These are phyloP conservation scores for Diversispora eburnea DNA, from an alignment of 192 early-diverging fungal genomes.

Conservation along the genomic window DNA sequence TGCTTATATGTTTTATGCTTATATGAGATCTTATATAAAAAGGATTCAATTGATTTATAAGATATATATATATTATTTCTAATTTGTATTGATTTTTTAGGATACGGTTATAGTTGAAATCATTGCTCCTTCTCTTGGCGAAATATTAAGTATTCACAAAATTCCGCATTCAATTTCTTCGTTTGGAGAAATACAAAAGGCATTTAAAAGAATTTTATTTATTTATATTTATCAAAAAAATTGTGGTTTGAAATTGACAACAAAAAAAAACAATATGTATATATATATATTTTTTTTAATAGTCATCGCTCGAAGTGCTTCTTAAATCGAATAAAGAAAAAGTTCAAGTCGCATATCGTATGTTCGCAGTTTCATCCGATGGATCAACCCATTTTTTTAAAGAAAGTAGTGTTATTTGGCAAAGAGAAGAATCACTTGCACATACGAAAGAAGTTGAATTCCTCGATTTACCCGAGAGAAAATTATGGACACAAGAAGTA, in stretches of 20 bases:
- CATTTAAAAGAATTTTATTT: background rate
- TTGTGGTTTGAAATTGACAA: background rate
- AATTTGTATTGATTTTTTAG: background rate
- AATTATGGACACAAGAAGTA: slow-evolving; percentile 60
- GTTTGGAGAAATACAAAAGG: background rate
- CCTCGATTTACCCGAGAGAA: slow-evolving; percentile 77
- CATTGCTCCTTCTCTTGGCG: background rate
- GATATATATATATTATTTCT: background rate
- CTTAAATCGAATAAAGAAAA: slow-evolving; percentile 34
- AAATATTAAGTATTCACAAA: background rate
- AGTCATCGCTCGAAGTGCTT: slow-evolving; percentile 29
- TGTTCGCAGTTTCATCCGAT: slow-evolving; percentile 57
- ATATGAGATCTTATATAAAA: background rate
- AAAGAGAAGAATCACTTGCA: slow-evolving; percentile 82
- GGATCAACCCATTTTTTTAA: slow-evolving; percentile 56
- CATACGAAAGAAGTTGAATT: slow-evolving; percentile 65
- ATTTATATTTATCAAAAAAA: background rate
- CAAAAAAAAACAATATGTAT: background rate
- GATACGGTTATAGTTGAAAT: slow-evolving; percentile 5
- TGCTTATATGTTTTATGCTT: too few species aligned
- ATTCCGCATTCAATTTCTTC: slow-evolving; percentile 1
- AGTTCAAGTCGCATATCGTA: slow-evolving; percentile 34
- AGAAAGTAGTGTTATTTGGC: slow-evolving; percentile 57
- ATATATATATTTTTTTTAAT: slow-evolving; percentile 25
- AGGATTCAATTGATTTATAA: too few species aligned